Evolutionary conservation across 225 moss, liverwort and hornwort species (phyloP), one percentile per base, ranked within the genome.

Genomic region (Bryoerythrophyllum caledonicum): DNA sequence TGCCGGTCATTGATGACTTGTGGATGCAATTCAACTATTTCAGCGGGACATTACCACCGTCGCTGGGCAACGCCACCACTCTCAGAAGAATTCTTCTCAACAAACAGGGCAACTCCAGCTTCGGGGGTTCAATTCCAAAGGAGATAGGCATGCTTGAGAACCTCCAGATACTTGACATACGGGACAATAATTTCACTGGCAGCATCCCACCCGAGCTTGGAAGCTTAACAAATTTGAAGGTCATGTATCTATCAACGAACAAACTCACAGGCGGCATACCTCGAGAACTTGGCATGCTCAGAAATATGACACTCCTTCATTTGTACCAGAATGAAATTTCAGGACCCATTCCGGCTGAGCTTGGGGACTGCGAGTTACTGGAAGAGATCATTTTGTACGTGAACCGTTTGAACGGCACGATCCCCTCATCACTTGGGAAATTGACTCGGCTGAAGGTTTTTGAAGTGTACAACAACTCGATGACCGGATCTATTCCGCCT

Each of bases 1-100:
- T 87, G n/a, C 83, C 83, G 17, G 70, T 27, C 55, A 81, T 87
- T 21, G 67, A 37, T 67, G 81, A 81, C 37, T 23, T 87, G 60
- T 87, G 86, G 86, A 84, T 88, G 76, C 84, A 84, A 65, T 59
- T 68, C 38, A 86, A 86, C 78, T 62, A 68, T 60, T 75, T 92
- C 60, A 67, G 82, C 21, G 92, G 92, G 68, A 62, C 68, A 12
- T 75, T 92, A 54, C 88, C 92, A 43, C 76, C 82, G 9, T 86
- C 85, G 20, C 65, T 92, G 7, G 92, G 90, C 16, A 83, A 88
- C 43, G 74, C 90, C 58, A 85, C 76, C 15, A 78, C 77, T 38
- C 85, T 93, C 27, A 62, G 16, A 61, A 63, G 65, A 63, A 41
- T 93, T 28, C 60, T 73, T 54, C 85, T 91, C 55, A 76, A 85